Evolutionary conservation across 78 protist genomes (phyloP).

Genomic region (Anaeramoeba ignava): DNA sequence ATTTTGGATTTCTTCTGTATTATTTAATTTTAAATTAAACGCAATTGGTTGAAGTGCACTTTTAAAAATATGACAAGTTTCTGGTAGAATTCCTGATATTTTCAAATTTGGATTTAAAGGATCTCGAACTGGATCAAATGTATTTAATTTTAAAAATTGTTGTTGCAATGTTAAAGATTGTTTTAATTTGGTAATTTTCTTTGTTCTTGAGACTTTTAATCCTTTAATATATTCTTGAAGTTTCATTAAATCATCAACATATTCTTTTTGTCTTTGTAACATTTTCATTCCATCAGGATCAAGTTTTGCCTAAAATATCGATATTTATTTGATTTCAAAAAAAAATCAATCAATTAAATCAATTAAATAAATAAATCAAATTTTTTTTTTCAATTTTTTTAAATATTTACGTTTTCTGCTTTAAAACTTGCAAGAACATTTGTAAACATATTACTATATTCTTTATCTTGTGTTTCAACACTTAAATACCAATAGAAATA

Average conservation of each 20-base stretch:
- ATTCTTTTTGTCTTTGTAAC: not conserved
- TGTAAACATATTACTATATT: not conserved
- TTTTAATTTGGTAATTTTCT: slow-evolving; percentile 11
- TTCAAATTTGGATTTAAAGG: slow-evolving; percentile 19
- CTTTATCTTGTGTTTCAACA: not conserved
- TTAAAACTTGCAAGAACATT: not conserved
- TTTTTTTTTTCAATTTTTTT: no score
- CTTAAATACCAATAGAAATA: not conserved
- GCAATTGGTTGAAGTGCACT: not conserved
- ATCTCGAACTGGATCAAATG: slow-evolving; percentile 11
- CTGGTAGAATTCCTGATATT: slow-evolving; percentile 15
- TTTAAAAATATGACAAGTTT: not conserved
- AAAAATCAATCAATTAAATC: no score
- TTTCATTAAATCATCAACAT: not conserved
- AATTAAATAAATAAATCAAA: no score
- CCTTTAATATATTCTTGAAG: not conserved
- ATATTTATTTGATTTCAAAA: no score
- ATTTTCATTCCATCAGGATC: not conserved
- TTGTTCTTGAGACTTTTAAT: not conserved
- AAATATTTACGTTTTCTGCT: no score
- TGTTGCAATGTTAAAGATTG: not conserved
- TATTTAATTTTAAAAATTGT: not conserved
- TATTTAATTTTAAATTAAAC: not conserved
- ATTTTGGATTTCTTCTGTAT: not conserved
- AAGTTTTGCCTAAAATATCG: not conserved